Evolutionary conservation across 2,329 filamentous ascomycete genomes (phyloP), one percentile per base, ranked within the genome.

Genomic region (Apiospora kogelbergensis): DNA sequence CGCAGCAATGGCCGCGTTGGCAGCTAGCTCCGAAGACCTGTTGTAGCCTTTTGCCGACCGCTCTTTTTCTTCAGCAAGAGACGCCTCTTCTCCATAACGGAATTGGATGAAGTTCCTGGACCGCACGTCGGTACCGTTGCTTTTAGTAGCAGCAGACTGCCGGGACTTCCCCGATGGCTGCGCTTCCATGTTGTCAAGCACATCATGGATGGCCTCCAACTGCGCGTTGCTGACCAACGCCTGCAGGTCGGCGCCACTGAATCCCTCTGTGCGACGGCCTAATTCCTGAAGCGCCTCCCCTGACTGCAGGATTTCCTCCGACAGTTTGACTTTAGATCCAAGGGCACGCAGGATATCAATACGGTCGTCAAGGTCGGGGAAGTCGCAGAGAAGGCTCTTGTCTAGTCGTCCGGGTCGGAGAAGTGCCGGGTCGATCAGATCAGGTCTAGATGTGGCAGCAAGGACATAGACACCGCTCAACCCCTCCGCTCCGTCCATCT

Each of bases 401-500:
- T 99, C 96, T 20, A 99, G 83, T 73, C 96, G 92, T 9, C 96
- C 96, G 0, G 97, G 97, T 63, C 96, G 90, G 30, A 99, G 86
- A 33, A 99, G 84, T 0, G 96, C 96, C 15, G 97, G 95, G 78
- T 99, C 96, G 70, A 99, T 98, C 17, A 99, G 83, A 79, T 99
- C 97, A 0, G 97, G 97, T 6, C 97, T 86, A 1, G 92, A 95
- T 0, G 96, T 99, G 1, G 96, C 97, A 26, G 97, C 97, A 2
- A 99, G 88, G 6, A 99, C 96, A 75, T 99, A 99, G 0, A 99
- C 97, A 1, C 96, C 96, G 0, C 91, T 94, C 5, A 99, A 83
- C 0, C 96, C 97, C 80, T 99, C 97, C 0, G 96, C 96, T 77
- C 96, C 96, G 76, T 99, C 96, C 96, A 99, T 99, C 80, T 98